phyloP scores from a whole-genome alignment of 1,139 yeast genomes.

The Candida dubliniensis region DNA sequence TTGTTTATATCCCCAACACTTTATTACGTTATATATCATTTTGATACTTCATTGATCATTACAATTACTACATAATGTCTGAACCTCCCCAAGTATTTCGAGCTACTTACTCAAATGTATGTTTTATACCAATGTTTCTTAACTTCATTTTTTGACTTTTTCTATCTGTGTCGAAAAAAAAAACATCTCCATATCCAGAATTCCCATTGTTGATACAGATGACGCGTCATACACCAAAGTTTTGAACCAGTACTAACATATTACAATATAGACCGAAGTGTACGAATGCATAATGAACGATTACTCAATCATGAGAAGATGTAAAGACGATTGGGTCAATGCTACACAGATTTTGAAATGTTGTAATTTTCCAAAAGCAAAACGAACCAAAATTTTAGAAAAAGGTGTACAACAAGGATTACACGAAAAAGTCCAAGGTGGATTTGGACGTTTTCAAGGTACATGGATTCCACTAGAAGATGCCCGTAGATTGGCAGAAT shows the following conservation, averaged over 20 bases:
- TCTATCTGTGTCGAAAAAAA: neutral
- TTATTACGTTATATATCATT: no score
- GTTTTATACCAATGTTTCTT: conserved; percentile 4
- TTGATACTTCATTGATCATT: no score
- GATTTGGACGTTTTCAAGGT: conserved; percentile 96
- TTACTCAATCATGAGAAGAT: conserved; percentile 91
- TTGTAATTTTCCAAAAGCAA: conserved; percentile 93
- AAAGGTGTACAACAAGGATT: conserved; percentile 84
- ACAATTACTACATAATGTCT: neutral
- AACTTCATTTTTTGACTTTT: neutral
- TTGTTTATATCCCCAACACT: neutral
- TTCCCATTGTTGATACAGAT: neutral
- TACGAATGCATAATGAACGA: conserved; percentile 80
- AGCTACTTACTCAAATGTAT: conserved; percentile 18
- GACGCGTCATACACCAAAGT: conserved; percentile 12
- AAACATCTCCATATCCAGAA: conserved; percentile 1
- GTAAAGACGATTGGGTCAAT: conserved; percentile 91
- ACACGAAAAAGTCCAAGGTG: conserved; percentile 96
- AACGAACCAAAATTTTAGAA: conserved; percentile 86
- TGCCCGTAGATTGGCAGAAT: conserved; percentile 54
- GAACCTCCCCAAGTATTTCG: conserved; percentile 16
- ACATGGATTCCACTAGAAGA: conserved; percentile 88
- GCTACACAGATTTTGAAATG: conserved; percentile 97
- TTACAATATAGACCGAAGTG: conserved; percentile 54
- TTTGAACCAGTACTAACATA: neutral